Evolutionary conservation across 2,329 filamentous ascomycete genomes (phyloP).

Genomic region (Paecilomyces sp.): DNA sequence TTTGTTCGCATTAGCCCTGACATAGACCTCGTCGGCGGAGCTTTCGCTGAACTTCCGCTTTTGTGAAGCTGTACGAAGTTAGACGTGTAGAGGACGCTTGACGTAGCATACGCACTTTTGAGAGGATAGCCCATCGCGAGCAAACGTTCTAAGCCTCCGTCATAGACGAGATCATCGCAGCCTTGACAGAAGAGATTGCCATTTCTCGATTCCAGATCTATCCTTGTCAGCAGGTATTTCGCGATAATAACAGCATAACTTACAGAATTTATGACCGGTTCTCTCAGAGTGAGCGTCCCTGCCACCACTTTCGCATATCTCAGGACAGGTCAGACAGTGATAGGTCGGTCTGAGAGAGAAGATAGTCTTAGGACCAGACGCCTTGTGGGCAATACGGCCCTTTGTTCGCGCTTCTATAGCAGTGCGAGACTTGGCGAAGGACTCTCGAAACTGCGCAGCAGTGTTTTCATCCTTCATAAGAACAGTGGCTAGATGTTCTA

Average conservation of each 20-base stretch:
- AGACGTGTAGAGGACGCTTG: constrained; percentile 1
- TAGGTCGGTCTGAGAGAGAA: constrained; percentile 32
- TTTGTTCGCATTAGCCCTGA: constrained; percentile 68
- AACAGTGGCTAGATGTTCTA: constrained; percentile 32
- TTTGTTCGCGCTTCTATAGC: background rate
- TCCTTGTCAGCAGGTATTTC: no score
- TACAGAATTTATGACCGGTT: constrained; percentile 36
- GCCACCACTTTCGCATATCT: constrained; percentile 21
- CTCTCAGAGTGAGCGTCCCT: constrained; percentile 29
- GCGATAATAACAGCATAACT: no score
- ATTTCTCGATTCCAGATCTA: constrained; percentile 35
- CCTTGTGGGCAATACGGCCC: background rate
- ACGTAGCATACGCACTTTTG: constrained; percentile 10
- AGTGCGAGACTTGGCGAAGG: constrained; percentile 21
- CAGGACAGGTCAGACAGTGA: constrained; percentile 30
- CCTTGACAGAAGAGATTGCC: constrained; percentile 32
- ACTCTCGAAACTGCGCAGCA: constrained; percentile 28
- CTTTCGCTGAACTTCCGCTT: constrained; percentile 31
- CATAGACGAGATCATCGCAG: constrained; percentile 37
- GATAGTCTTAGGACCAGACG: constrained; percentile 12
- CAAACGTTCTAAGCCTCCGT: constrained; percentile 29
- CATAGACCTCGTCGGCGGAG: constrained; percentile 65
- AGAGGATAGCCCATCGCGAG: constrained; percentile 13
- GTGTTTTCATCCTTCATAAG: constrained; percentile 23
- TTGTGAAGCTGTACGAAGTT: constrained; percentile 14